These are phyloP conservation scores for Apiospora sp. DNA, from an alignment of 2,329 filamentous ascomycete genomes.

Conservation along the genomic window DNA sequence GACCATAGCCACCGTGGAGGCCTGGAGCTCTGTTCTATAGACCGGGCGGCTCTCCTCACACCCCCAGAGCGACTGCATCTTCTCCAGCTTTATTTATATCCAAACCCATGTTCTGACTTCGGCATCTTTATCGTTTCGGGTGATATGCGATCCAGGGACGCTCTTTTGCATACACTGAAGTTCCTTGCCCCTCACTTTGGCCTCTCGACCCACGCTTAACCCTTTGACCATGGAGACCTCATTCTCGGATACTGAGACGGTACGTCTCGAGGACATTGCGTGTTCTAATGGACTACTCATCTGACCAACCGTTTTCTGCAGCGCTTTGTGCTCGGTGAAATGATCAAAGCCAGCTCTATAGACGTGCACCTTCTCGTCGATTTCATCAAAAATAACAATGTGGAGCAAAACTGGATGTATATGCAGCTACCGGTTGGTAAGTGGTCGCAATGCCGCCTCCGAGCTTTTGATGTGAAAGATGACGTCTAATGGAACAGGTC, in stretches of 20 bases:
- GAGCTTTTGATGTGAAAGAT: conserved; percentile 25
- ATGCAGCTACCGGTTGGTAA: conserved; percentile 58
- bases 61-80: neutral
- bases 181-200: conserved; percentile 16
- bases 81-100: conserved; percentile 4
- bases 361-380: conserved; percentile 54
- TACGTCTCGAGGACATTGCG: conserved; percentile 42
- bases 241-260: conserved; percentile 62
- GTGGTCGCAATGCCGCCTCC: conserved; percentile 29
- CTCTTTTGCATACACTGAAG: conserved; percentile 16
- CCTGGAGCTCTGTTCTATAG: conserved; percentile 11
- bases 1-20: conserved; percentile 19
- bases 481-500: conserved; percentile 47
- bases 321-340: conserved; percentile 65
- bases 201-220: conserved; percentile 1
- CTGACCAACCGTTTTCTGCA: conserved; percentile 38
- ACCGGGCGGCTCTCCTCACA: conserved; percentile 17
- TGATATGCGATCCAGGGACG: conserved; percentile 15
- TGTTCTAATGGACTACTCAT: neutral
- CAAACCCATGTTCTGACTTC: conserved; percentile 9
- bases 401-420: conserved; percentile 55
- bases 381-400: conserved; percentile 53
- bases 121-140: conserved; percentile 5
- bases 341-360: conserved; percentile 63
- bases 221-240: conserved; percentile 49